Conservation (phyloP, 1,139 yeast species). For the Yarrowia galli region DNA sequence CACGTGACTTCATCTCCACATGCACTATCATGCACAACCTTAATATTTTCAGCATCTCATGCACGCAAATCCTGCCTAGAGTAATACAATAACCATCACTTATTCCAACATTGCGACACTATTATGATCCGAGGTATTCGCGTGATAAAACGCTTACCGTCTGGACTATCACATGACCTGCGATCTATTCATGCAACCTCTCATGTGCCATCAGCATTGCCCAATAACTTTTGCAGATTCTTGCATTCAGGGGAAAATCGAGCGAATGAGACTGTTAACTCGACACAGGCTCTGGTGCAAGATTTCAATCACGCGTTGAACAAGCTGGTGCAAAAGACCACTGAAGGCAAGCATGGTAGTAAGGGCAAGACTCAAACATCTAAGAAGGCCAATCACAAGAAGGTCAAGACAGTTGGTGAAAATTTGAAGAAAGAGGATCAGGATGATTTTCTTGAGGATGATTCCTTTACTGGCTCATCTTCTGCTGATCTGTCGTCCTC, state of each 20-base stretch:
- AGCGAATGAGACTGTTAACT: not conserved
- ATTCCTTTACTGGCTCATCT: not conserved
- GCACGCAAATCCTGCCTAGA: not conserved
- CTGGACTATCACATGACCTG: not conserved
- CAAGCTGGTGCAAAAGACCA: not conserved
- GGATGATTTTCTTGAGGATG: not conserved
- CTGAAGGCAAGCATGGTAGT: not conserved
- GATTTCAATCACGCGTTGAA: not conserved
- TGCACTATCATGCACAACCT: not conserved
- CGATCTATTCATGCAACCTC: not conserved
- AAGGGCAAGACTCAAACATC: too few relatives aligned
- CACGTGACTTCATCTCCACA: not conserved
- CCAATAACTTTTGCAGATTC: not conserved
- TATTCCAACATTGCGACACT: not conserved
- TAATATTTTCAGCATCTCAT: not conserved
- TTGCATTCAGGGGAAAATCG: not conserved
- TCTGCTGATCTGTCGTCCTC: not conserved
- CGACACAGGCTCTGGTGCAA: not conserved
- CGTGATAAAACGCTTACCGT: not conserved
- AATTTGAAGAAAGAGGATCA: not conserved
- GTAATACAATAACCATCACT: too few relatives aligned
- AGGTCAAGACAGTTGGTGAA: not conserved
- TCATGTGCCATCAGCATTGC: not conserved
- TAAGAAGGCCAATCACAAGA: not conserved
- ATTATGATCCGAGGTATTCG: not conserved